Evolutionary conservation across 139 green algal species (phyloP).

Genomic region (Micractinium conductrix): DNA sequence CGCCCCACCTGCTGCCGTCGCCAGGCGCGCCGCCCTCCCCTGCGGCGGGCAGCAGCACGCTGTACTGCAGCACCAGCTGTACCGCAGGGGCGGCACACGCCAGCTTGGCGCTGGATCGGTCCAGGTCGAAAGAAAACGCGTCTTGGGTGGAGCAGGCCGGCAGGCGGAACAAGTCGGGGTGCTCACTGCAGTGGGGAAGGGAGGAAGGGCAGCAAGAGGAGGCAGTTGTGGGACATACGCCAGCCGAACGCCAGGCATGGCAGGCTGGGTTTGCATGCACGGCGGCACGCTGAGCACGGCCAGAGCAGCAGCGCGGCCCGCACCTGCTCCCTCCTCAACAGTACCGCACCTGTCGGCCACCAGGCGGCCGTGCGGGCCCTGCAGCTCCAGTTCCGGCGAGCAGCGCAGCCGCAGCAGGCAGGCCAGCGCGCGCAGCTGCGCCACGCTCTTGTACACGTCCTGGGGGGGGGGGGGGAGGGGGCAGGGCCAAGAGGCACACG

Average conservation of each 20-base stretch:
- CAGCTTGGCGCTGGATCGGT: slow-evolving; percentile 41
- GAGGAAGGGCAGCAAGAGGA: background rate
- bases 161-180: slow-evolving; percentile 83
- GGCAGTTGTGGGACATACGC: too few relatives aligned
- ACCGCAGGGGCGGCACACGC: slow-evolving; percentile 38
- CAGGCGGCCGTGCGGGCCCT: slow-evolving; percentile 53
- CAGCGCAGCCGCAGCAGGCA: slow-evolving; percentile 82
- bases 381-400: slow-evolving; percentile 65
- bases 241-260: too few relatives aligned
- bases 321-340: too few relatives aligned
- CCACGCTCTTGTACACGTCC: slow-evolving; percentile 87
- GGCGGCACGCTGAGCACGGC: too few relatives aligned
- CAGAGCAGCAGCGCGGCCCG: too few relatives aligned
- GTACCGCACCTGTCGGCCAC: background rate
- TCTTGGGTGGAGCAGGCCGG: slow-evolving; percentile 66
- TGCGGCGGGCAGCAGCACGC: slow-evolving; percentile 34
- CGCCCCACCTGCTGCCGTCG: background rate
- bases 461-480: slow-evolving; percentile 44
- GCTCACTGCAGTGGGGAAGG: slow-evolving; percentile 34
- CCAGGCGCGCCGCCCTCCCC: background rate
- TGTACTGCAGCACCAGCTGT: slow-evolving; percentile 87
- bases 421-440: slow-evolving; percentile 51
- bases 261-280: too few relatives aligned
- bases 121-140: slow-evolving; percentile 77
- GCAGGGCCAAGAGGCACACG: background rate